Evolutionary conservation across 2,329 filamentous ascomycete species (phyloP).

Genomic region (Keithomyces neogunnii): DNA sequence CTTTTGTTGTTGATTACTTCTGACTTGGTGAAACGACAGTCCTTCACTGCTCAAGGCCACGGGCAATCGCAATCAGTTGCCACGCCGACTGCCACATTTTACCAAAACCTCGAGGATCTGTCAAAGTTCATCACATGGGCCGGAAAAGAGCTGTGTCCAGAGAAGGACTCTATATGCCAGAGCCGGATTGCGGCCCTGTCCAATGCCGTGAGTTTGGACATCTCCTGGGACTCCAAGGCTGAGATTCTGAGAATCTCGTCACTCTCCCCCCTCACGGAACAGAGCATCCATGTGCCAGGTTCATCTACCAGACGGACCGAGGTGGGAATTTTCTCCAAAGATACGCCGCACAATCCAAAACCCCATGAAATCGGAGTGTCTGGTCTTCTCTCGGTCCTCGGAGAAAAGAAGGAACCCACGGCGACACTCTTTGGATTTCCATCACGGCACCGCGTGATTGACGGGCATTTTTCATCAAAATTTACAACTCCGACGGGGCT

Average conservation of each 20-base stretch:
- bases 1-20: not conserved
- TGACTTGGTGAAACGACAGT: conserved; percentile 29
- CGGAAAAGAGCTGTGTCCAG: conserved; percentile 41
- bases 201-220: conserved; percentile 58
- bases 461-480: conserved; percentile 47
- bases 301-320: conserved; percentile 54
- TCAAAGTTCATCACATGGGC: conserved; percentile 45
- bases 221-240: conserved; percentile 66
- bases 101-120: conserved; percentile 54
- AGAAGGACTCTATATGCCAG: conserved; percentile 39
- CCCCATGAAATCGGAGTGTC: conserved; percentile 69
- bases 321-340: conserved; percentile 67
- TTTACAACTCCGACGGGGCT: conserved; percentile 71
- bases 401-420: conserved; percentile 63
- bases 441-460: conserved; percentile 60
- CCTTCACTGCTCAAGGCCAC: conserved; percentile 49
- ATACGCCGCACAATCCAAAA: conserved; percentile 50
- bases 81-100: conserved; percentile 35
- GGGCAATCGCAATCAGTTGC: not conserved
- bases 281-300: conserved; percentile 31
- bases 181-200: conserved; percentile 33
- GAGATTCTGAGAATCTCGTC: conserved; percentile 57
- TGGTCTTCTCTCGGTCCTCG: conserved; percentile 71
- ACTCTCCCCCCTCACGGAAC: conserved; percentile 47
- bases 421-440: conserved; percentile 78